Evolutionary conservation across 2,329 filamentous ascomycete genomes (phyloP).

Genomic region (Colletotrichum nymphaeae): DNA sequence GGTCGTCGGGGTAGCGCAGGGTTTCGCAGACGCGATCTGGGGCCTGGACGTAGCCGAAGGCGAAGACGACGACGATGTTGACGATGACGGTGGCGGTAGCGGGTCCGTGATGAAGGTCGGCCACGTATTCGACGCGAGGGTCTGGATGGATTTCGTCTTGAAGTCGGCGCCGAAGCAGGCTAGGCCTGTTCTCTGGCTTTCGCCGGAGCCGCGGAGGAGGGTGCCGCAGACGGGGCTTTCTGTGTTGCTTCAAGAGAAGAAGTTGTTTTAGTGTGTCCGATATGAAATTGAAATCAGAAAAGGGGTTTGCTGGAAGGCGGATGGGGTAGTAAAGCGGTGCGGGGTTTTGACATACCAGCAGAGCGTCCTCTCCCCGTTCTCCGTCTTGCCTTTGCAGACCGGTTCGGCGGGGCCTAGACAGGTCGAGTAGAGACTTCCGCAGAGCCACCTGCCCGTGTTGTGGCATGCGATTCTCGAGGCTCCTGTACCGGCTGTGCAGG

Average conservation of each 20-base stretch:
- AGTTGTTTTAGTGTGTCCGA: no score
- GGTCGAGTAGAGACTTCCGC: not conserved
- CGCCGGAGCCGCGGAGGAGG: not conserved
- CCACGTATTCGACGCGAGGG: not conserved
- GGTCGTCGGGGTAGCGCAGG: not conserved
- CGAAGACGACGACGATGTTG: no score
- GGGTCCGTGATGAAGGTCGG: not conserved
- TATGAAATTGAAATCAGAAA: no score
- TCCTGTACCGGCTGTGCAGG: not conserved
- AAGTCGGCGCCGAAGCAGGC: conserved; percentile 3
- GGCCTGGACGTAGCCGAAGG: not conserved
- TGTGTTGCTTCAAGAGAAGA: not conserved
- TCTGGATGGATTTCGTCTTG: not conserved
- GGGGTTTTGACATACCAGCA: not conserved
- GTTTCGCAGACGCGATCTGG: not conserved
- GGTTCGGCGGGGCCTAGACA: not conserved
- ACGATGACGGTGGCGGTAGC: not conserved
- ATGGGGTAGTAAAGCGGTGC: no score
- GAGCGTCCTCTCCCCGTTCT: not conserved
- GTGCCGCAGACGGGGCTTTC: not conserved
- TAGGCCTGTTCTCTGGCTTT: not conserved
- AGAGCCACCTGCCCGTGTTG: not conserved
- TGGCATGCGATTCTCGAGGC: not conserved
- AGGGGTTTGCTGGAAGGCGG: no score
- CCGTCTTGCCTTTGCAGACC: not conserved